Conservation (phyloP, 345 rosid genomes). For the Brassica nigra region DNA sequence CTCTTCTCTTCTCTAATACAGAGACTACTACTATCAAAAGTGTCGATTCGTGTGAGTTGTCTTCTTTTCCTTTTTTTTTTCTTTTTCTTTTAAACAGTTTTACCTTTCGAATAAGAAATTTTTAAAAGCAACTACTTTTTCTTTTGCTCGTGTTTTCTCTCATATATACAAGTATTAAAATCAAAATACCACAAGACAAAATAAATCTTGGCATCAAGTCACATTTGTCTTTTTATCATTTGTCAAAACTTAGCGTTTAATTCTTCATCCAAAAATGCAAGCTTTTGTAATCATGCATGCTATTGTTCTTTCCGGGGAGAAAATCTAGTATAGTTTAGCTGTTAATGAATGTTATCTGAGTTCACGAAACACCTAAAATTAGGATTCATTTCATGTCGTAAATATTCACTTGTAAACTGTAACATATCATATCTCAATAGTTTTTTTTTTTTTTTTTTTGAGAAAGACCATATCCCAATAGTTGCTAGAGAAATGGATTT, state of each 20-base stretch:
- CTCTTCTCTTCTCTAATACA: constrained; percentile 6
- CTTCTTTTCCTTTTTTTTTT: constrained; percentile 18
- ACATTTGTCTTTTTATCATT: constrained; percentile 39
- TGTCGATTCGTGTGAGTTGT: constrained; percentile 40
- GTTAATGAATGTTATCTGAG: not conserved
- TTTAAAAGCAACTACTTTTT: constrained; percentile 21
- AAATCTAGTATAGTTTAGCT: not conserved
- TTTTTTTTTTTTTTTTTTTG: too few relatives aligned
- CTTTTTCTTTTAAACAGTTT: constrained; percentile 32
- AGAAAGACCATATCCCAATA: too few relatives aligned
- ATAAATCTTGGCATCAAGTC: constrained; percentile 18
- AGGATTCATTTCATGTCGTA: too few relatives aligned
- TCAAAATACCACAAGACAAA: not conserved
- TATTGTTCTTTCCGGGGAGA: not conserved
- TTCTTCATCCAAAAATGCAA: constrained; percentile 23
- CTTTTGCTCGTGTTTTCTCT: constrained; percentile 30
- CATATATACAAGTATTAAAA: not conserved
- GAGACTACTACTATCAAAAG: constrained; percentile 8
- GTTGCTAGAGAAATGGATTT: not conserved
- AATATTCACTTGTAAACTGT: too few relatives aligned
- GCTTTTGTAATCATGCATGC: constrained; percentile 13
- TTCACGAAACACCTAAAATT: not conserved
- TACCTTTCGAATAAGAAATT: constrained; percentile 30
- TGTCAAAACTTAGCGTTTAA: constrained; percentile 26
- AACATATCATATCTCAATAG: too few relatives aligned